phyloP scores from a whole-genome alignment of 179 eudicot genomes.

The Silene noctiflora region DNA sequence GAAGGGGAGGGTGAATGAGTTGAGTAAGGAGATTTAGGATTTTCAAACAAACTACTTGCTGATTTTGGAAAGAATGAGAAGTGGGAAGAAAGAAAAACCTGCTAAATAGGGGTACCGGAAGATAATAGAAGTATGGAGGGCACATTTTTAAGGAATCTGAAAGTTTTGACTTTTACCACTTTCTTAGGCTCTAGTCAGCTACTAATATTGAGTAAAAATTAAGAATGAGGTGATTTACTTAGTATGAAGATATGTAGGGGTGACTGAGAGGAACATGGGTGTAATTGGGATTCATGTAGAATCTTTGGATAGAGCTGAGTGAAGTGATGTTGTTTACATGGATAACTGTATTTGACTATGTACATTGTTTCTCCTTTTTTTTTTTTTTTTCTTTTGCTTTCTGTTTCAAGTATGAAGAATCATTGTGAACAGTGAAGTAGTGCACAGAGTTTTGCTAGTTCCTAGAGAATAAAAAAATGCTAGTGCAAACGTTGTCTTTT shows the following conservation, averaged over 20 bases:
- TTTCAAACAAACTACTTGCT: too few relatives aligned
- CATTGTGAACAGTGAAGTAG: background rate
- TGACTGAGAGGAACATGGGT: background rate
- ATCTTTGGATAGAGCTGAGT: background rate
- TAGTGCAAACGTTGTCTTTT: background rate
- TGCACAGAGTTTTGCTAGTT: background rate
- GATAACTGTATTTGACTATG: background rate
- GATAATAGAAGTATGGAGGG: too few relatives aligned
- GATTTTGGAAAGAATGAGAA: too few relatives aligned
- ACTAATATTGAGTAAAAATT: background rate
- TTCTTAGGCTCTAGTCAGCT: background rate
- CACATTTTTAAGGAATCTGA: background rate
- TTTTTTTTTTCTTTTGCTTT: background rate
- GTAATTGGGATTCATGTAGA: background rate
- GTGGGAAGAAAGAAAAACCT: too few relatives aligned
- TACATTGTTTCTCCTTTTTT: background rate
- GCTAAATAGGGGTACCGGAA: too few relatives aligned
- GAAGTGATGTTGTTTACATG: background rate
- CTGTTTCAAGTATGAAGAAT: background rate
- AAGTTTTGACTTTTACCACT: background rate
- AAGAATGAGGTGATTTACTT: background rate
- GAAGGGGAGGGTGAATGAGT: too few relatives aligned
- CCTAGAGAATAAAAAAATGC: background rate
- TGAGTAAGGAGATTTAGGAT: too few relatives aligned
- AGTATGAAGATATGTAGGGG: background rate